A percentile compares a stretch with the other conserved stretches of the same genome.
phyloP scores from a whole-genome alignment of 106 monocot genomes.

The Platanthera zijinensis region DNA sequence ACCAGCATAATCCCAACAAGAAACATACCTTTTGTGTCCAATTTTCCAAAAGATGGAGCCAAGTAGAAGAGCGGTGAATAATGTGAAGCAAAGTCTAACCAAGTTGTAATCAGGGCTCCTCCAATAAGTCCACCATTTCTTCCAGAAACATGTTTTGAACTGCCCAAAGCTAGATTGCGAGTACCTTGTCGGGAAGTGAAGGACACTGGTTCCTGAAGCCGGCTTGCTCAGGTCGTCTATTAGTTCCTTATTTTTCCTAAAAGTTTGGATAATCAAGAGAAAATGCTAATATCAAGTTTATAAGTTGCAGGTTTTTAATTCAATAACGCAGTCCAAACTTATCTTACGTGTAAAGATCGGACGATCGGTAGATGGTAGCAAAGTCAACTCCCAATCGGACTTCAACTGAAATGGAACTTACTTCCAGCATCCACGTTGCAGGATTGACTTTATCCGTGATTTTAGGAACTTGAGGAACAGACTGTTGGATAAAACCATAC shows the following conservation, averaged over 20 bases:
- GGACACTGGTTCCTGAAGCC: slow-evolving; percentile 21
- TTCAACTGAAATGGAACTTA: slow-evolving; percentile 41
- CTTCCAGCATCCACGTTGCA: slow-evolving; percentile 80
- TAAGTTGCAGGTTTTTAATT: background rate
- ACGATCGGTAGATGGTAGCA: slow-evolving; percentile 35
- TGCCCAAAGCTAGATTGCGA: slow-evolving; percentile 22
- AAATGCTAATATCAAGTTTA: background rate
- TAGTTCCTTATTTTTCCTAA: slow-evolving; percentile 44
- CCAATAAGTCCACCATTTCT: slow-evolving; percentile 61
- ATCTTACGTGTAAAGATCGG: slow-evolving; percentile 38
- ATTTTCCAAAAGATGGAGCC: slow-evolving; percentile 72
- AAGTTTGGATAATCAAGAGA: background rate
- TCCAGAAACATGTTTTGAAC: slow-evolving; percentile 48
- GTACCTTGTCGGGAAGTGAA: slow-evolving; percentile 32
- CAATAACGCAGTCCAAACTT: background rate
- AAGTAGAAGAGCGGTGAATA: slow-evolving; percentile 33
- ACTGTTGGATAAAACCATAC: slow-evolving; percentile 2
- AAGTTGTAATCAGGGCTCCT: slow-evolving; percentile 49
- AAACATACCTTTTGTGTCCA: slow-evolving; percentile 33
- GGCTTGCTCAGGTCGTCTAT: slow-evolving; percentile 39
- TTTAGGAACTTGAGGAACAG: slow-evolving; percentile 51
- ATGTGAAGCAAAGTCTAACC: slow-evolving; percentile 40
- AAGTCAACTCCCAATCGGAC: slow-evolving; percentile 44
- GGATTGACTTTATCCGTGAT: slow-evolving; percentile 52
- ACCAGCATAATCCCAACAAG: background rate